Evolutionary conservation across 805 yeast species (phyloP), one percentile per base, ranked within the genome.

Genomic region (Suhomyces sp.): DNA sequence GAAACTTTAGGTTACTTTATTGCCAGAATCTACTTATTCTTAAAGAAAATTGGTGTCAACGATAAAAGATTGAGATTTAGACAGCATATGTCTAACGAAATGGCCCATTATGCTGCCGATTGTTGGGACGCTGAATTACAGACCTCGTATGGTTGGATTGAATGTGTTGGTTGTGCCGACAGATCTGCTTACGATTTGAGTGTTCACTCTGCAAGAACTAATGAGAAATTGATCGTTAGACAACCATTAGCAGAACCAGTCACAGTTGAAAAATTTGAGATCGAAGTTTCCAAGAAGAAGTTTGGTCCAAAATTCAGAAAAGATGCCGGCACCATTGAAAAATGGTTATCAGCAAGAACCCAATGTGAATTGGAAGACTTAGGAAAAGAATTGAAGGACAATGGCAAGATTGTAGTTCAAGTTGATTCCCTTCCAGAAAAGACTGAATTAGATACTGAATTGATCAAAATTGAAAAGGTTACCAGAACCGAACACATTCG

Each of bases 81-180:
- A 74, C 98, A 93, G 73, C 99, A 93, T 69, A 82, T 93, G 95
- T 75, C 82, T 51, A 93, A 93, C 62, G 99, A 93, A 72, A 93
- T 93, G 99, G 99, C 99, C 13, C 99, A 93, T 65, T 93, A 93
- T 64, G 98, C 98, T 42, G 81, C 95, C 50, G 99, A 93, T 70
- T 93, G 99, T 74, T 93, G 99, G 99, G 99, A 93, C 70, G 97
- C 95, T 47, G 99, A 93, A 72, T 74, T 93, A 54, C 81, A 85
- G 52, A 82, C 96, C 27, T 87, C 96, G 21, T 93, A 88, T 54
- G 99, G 99, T 53, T 93, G 99, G 99, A 86, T 93, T 53, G 99
- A 93, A 72, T 95, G 98, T 81, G 97, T 93, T 60, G 99, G 99
- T 50, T 93, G 98, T 72, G 99, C 99, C 47, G 99, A 93, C 70